Conservation (phyloP, 2,329 filamentous ascomycete species). For the Elsinoe necatrix region DNA sequence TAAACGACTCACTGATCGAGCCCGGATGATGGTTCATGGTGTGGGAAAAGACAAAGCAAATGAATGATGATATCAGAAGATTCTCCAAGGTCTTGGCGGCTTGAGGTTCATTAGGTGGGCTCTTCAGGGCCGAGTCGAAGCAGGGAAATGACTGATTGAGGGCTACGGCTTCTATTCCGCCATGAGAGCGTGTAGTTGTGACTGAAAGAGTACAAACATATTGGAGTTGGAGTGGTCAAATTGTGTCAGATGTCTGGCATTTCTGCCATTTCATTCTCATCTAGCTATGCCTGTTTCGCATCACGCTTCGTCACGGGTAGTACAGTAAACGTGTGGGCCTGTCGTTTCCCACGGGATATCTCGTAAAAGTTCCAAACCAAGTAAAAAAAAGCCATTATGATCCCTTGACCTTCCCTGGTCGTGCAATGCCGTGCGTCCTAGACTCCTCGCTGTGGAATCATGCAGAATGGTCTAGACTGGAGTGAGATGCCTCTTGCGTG, state of each 20-base stretch:
- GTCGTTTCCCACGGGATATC: conserved; percentile 13
- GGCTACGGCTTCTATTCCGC: background rate
- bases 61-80: background rate
- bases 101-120: background rate
- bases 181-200: background rate
- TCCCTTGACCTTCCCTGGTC: background rate
- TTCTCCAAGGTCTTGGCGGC: background rate
- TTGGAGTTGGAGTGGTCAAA: background rate
- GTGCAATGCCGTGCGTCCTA: background rate
- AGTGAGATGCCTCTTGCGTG: too few relatives aligned
- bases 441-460: conserved; percentile 13
- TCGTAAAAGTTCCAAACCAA: conserved; percentile 6
- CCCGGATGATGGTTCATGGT: background rate
- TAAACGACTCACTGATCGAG: background rate
- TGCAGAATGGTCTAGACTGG: background rate
- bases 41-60: background rate
- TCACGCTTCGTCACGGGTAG: background rate
- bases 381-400: background rate
- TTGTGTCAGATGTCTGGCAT: background rate
- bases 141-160: background rate
- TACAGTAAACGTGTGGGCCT: conserved; percentile 6
- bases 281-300: background rate
- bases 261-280: conserved; percentile 3
- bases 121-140: background rate
- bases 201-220: too few relatives aligned